Percentiles rank a stretch among this genome's conserved stretches.
phyloP scores from a whole-genome alignment of 805 yeast species.

The Zygosaccharomyces pseudorouxii region DNA sequence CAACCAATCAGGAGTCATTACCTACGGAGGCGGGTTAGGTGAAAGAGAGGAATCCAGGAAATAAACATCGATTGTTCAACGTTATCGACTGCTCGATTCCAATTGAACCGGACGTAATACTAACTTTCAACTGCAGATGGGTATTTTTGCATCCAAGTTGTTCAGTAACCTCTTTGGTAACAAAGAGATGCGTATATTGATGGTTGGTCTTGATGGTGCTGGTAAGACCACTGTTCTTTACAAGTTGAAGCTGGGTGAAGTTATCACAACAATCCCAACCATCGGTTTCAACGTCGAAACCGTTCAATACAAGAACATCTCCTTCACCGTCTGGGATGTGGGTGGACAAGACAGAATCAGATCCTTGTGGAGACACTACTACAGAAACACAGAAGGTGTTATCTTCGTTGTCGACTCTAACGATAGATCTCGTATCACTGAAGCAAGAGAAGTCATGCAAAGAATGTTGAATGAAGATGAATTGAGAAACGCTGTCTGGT shows the following conservation, averaged over 20 bases:
- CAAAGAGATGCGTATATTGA: constrained; percentile 95
- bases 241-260: constrained; percentile 92
- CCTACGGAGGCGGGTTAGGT: background rate
- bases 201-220: constrained; percentile 98
- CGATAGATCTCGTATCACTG: constrained; percentile 96
- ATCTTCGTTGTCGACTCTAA: constrained; percentile 96
- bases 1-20: background rate
- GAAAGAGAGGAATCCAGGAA: constrained; percentile 3
- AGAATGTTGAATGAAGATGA: constrained; percentile 98
- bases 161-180: constrained; percentile 94
- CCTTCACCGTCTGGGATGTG: constrained; percentile 98
- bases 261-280: constrained; percentile 93
- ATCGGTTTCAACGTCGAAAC: constrained; percentile 97
- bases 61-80: too few relatives aligned
- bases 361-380: constrained; percentile 98
- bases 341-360: constrained; percentile 99
- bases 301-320: constrained; percentile 93
- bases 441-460: constrained; percentile 97
- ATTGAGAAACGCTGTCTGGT: constrained; percentile 90
- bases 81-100: background rate
- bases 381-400: constrained; percentile 98
- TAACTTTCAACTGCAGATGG: constrained; percentile 51
- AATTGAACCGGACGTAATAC: background rate
- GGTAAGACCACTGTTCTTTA: constrained; percentile 97
- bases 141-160: constrained; percentile 90